Evolutionary conservation across 2,329 filamentous ascomycete species (phyloP).

Genomic region (Helminthosporium solani): DNA sequence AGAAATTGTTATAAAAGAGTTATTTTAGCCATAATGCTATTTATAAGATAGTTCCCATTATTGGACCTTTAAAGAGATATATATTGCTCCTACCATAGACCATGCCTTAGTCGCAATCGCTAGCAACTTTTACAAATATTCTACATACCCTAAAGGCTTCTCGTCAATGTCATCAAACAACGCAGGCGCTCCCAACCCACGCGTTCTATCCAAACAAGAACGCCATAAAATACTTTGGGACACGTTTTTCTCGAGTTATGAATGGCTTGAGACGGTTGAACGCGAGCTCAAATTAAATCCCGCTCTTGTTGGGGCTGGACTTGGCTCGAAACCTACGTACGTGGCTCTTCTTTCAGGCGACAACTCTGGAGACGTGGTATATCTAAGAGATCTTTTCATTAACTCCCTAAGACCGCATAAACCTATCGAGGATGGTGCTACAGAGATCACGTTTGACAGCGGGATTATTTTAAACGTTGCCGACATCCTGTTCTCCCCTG

Average conservation of each 20-base stretch:
- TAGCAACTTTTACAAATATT: slow-evolving; percentile 3
- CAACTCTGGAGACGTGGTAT: slow-evolving; percentile 4
- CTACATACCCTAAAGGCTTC: slow-evolving; percentile 7
- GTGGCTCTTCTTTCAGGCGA: slow-evolving; percentile 3
- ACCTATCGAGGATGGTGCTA: slow-evolving; percentile 1
- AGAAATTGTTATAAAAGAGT: slow-evolving; percentile 1
- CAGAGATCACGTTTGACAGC: slow-evolving; percentile 3
- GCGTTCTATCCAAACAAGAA: slow-evolving; percentile 1
- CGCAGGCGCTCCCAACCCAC: not conserved
- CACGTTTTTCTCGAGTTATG: slow-evolving; percentile 5
- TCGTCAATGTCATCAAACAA: slow-evolving; percentile 1
- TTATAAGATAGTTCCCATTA: slow-evolving; percentile 8
- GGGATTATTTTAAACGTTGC: slow-evolving; percentile 4
- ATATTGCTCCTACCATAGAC: slow-evolving; percentile 4
- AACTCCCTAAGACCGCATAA: slow-evolving; percentile 3
- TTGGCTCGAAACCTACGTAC: slow-evolving; percentile 2
- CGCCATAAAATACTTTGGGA: slow-evolving; percentile 5
- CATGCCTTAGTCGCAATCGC: slow-evolving; percentile 1
- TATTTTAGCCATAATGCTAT: slow-evolving; percentile 5
- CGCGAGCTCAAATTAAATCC: slow-evolving; percentile 2
- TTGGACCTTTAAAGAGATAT: slow-evolving; percentile 5
- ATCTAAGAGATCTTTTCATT: slow-evolving; percentile 4
- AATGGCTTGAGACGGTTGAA: slow-evolving; percentile 5
- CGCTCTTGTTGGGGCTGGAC: slow-evolving; percentile 1
- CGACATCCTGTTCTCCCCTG: slow-evolving; percentile 3